Evolutionary conservation across 345 rosid species (phyloP), one percentile per base, ranked within the genome.

Genomic region (Angophora floribunda): DNA sequence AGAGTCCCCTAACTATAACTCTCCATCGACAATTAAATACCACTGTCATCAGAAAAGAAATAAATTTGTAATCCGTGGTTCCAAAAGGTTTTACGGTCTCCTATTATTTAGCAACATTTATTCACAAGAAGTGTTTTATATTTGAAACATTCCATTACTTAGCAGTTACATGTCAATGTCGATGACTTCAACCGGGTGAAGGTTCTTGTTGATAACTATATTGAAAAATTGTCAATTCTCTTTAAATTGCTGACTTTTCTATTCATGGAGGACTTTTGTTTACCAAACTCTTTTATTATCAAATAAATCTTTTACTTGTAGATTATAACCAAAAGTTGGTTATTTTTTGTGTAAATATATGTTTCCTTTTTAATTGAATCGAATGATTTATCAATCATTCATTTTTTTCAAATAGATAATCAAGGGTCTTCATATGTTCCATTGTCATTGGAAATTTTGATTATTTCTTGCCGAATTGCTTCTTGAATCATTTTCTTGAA

Each of bases 401-500:
- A 0, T 26, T 6, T 61, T 26, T 61, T 28, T 3, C 4, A 59
- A n/a, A 65, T n/a, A 65, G 19, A n/a, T 14, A 6, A n/a, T n/a
- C 36, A 65, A n/a, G 75, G 19, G 0, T 14, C 41, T 14, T 14
- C 19, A n/a, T 65, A 65, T 65, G 75, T 0, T 9, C 0, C 0
- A 26, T 0, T 63, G 0, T n/a, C 75, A 13, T 63, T 5, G 0
- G 3, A 19, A 63, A 63, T 13, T 63, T 61, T 63, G 19, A n/a
- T 63, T 63, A 3, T 63, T 63, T 36, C 75, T 63, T 13, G 9
- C 75, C 36, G 1, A 63, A 13, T n/a, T 63, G 36, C 19, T n/a
- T 1, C 75, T 63, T 63, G 36, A 63, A n/a, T 63, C 13, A 63
- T 63, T 65, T 67, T 67, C 19, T 67, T 32, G 11, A 67, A 13